These are phyloP conservation scores for Senna siamea DNA, from an alignment of 306 rosid species.

Conservation along the genomic window DNA sequence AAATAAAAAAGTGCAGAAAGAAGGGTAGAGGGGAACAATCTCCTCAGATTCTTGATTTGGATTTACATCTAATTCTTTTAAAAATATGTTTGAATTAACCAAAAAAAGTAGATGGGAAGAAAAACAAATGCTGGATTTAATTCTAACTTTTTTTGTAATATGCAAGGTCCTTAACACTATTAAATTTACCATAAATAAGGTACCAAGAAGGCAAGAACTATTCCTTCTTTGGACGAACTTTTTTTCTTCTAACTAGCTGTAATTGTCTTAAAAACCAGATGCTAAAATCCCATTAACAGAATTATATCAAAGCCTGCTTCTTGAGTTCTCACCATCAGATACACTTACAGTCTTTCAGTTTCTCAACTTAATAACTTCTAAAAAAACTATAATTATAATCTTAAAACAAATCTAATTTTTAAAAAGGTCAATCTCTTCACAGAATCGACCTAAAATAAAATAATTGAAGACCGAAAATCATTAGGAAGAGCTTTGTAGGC, in stretches of 20 bases:
- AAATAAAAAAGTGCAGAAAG: too few relatives aligned
- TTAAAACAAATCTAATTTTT: not conserved
- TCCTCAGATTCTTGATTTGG: too few relatives aligned
- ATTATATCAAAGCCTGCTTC: not conserved
- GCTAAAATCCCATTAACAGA: not conserved
- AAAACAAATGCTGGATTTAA: too few relatives aligned
- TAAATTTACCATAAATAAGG: not conserved
- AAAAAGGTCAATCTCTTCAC: not conserved
- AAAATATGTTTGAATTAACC: too few relatives aligned
- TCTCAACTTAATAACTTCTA: too few relatives aligned
- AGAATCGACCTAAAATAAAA: not conserved
- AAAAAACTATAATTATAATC: not conserved
- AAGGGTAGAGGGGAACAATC: too few relatives aligned
- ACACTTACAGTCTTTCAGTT: too few relatives aligned
- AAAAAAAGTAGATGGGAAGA: too few relatives aligned
- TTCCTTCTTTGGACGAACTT: not conserved
- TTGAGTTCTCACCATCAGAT: not conserved
- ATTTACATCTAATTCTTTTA: too few relatives aligned
- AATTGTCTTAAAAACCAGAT: not conserved
- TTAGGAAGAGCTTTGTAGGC: conserved; percentile 62
- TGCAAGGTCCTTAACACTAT: too few relatives aligned
- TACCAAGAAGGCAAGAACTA: not conserved
- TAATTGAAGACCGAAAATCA: conserved; percentile 3
- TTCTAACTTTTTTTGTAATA: too few relatives aligned
- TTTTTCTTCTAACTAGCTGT: not conserved